These are phyloP conservation scores for Tremellales sp. DNA, from an alignment of 1,284 basidiomycete genomes.

Conservation along the genomic window DNA sequence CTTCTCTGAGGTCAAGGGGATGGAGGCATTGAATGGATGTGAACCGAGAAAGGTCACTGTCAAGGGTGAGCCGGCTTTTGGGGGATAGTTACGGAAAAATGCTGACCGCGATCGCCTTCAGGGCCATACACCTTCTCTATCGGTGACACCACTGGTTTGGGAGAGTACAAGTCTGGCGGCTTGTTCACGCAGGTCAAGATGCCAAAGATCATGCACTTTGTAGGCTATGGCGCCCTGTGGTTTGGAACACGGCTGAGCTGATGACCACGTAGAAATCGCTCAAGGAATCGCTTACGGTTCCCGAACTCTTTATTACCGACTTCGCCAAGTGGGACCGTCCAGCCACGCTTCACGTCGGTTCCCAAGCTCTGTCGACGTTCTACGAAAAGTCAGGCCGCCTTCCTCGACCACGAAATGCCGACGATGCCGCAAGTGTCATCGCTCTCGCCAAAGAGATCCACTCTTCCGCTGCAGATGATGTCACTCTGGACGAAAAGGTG, in stretches of 20 bases:
- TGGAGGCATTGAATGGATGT: constrained; percentile 84
- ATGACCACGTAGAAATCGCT: constrained; percentile 73
- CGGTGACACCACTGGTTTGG: constrained; percentile 75
- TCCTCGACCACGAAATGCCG: constrained; percentile 76
- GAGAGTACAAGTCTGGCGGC: constrained; percentile 82
- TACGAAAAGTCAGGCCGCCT: constrained; percentile 63
- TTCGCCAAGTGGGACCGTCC: constrained; percentile 98
- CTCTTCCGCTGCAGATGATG: constrained; percentile 55
- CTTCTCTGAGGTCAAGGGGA: constrained; percentile 95
- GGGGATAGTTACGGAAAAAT: neutral
- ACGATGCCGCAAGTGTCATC: constrained; percentile 73
- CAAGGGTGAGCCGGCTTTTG: constrained; percentile 59
- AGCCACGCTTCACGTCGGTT: constrained; percentile 83
- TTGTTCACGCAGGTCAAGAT: constrained; percentile 99
- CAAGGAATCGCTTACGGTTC: constrained; percentile 73
- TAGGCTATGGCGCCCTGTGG: constrained; percentile 50
- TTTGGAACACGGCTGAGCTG: neutral
- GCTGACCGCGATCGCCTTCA: constrained; percentile 14
- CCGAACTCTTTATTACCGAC: constrained; percentile 92
- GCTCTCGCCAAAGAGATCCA: constrained; percentile 71
- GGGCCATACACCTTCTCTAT: constrained; percentile 93
- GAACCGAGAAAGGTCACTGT: constrained; percentile 88
- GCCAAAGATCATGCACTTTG: constrained; percentile 92
- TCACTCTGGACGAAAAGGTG: constrained; percentile 69
- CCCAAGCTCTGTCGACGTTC: constrained; percentile 90